Conservation (phyloP, 139 green algal genomes). For the Eudorina sp. region DNA sequence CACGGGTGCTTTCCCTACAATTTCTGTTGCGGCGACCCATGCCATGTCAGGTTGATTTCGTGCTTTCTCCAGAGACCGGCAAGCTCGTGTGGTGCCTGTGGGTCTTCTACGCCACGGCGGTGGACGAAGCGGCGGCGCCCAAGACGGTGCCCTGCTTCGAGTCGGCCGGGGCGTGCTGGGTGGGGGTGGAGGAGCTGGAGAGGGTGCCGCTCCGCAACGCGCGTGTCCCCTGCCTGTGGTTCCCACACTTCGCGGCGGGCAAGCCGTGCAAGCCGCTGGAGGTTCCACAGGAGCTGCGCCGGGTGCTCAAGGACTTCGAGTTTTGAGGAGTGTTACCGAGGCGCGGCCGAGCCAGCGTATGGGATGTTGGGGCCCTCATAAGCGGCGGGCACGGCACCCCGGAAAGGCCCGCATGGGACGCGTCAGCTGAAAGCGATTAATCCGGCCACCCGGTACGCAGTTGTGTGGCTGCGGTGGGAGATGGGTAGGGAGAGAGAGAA, state of each 20-base stretch:
- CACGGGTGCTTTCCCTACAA: too few species aligned
- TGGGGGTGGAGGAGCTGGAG: constrained; percentile 24
- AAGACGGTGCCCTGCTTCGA: constrained; percentile 62
- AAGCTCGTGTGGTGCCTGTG: constrained; percentile 25
- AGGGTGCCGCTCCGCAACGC: constrained; percentile 42
- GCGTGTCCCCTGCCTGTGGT: constrained; percentile 38
- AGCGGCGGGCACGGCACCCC: too few species aligned
- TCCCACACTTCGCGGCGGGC: constrained; percentile 9
- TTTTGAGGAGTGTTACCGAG: constrained; percentile 8
- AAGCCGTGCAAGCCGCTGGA: neutral
- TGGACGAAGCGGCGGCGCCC: neutral
- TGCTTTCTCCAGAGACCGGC: neutral
- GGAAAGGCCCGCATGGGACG: too few species aligned
- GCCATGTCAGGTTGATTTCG: neutral
- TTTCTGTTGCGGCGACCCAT: too few species aligned
- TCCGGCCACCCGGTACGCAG: too few species aligned
- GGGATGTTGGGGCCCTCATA: too few species aligned
- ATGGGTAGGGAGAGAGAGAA: too few species aligned
- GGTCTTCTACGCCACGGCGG: constrained; percentile 44
- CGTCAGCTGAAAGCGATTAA: too few species aligned
- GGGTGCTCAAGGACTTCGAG: neutral
- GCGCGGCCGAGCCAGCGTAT: too few species aligned
- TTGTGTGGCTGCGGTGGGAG: too few species aligned
- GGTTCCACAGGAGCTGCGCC: neutral
- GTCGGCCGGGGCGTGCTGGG: constrained; percentile 57